Evolutionary conservation across 2,329 filamentous ascomycete genomes (phyloP), one percentile per base, ranked within the genome.

Genomic region (Ascocoryne sarcoides): DNA sequence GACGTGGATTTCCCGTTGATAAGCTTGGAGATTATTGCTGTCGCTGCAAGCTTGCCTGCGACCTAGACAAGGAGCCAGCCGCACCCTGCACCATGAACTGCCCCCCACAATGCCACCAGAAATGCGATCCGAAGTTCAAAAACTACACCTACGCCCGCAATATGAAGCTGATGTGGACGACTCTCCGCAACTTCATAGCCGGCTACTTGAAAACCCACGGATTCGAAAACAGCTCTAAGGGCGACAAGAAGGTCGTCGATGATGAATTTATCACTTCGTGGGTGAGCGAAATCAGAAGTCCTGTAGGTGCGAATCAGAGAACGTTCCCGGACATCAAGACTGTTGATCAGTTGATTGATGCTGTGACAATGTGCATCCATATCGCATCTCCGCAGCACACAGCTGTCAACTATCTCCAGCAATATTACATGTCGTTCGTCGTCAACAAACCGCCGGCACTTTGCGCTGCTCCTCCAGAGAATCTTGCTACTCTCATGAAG

Each of bases 301-400:
- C 61, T 30, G 59, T 51, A 2, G 57, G 58, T 8, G 68, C 57
- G 4, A 57, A 58, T 34, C 61, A 71, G 47, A 53, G 58, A 28
- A 60, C 56, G 0, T 71, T 71, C 53, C 67, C 68, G 1, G 54
- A 47, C 2, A 62, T 71, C 44, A 55, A 51, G 19, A 66, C 65
- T 0, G 36, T 69, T 10, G 60, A 65, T 10, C 52, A 61, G 15
- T 58, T 73, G 0, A 54, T 62, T 29, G 65, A 72, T 47, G 66
- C 63, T 3, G 53, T 70, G 18, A 70, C 66, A 16, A 71, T 73
- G 69, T 68, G 66, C 54, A 71, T 72, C 43, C 68, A 72, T 53
- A 66, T 70, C 35, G 69, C 69, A 4, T 60, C 66, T 2, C 67
- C 70, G 0, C 66, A 67, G 45, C 68, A 73, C 53, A 70, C 62